These are phyloP conservation scores for Nemania serpens DNA, from an alignment of 2,329 filamentous ascomycete genomes.

Conservation along the genomic window DNA sequence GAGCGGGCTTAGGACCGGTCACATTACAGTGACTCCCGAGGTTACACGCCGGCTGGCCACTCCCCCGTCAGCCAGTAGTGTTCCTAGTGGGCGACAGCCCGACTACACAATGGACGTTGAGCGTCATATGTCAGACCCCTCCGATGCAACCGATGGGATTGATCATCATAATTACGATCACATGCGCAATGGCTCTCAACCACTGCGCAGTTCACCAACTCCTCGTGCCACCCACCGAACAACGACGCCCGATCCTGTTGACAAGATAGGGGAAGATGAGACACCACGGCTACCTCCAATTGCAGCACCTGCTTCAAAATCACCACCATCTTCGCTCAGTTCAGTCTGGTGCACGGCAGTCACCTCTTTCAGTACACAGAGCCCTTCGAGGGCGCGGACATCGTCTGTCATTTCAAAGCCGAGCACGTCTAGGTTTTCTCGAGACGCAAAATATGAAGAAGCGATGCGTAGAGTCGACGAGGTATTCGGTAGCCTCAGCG, in stretches of 20 bases:
- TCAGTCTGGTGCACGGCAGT: slow-evolving; percentile 50
- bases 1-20: slow-evolving; percentile 21
- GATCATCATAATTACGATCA: background rate
- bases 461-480: slow-evolving; percentile 50
- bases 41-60: slow-evolving; percentile 39
- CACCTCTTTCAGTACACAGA: slow-evolving; percentile 45
- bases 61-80: slow-evolving; percentile 48
- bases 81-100: slow-evolving; percentile 55
- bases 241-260: slow-evolving; percentile 22
- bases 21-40: slow-evolving; percentile 36
- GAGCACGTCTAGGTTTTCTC: slow-evolving; percentile 26
- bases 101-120: slow-evolving; percentile 49
- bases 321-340: slow-evolving; percentile 32
- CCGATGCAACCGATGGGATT: slow-evolving; percentile 21
- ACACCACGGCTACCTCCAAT: slow-evolving; percentile 1
- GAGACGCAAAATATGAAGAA: slow-evolving; percentile 49
- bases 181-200: background rate
- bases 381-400: slow-evolving; percentile 38
- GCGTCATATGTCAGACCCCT: slow-evolving; percentile 34
- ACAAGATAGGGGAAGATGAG: background rate
- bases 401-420: slow-evolving; percentile 38
- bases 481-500: slow-evolving; percentile 30
- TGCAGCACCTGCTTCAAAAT: slow-evolving; percentile 29
- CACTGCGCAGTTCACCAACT: slow-evolving; percentile 1
- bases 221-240: background rate